Conservation (phyloP, 176 grass and related monocot species). For the Avena sativa region DNA sequence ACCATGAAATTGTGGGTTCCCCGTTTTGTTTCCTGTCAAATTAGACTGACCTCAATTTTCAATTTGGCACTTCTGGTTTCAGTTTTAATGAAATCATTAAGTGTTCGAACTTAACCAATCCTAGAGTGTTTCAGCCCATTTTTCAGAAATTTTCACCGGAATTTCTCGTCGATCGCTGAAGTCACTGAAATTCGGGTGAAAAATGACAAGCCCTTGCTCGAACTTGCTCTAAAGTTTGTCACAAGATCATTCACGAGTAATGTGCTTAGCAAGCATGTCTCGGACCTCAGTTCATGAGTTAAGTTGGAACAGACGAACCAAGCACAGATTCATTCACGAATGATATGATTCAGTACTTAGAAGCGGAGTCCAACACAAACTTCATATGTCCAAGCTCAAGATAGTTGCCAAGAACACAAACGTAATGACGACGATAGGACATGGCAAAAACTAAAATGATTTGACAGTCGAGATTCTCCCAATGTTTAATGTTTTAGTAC, state of each 20-base stretch:
- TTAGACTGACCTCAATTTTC: background rate
- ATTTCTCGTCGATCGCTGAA: background rate
- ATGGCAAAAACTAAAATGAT: too few relatives aligned
- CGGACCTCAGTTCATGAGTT: constrained; percentile 1
- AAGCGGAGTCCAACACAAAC: constrained; percentile 26
- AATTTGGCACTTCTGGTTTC: background rate
- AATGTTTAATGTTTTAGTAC: too few relatives aligned
- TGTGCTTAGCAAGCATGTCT: constrained; percentile 19
- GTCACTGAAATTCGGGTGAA: background rate
- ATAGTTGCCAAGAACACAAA: constrained; percentile 27
- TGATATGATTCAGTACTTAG: constrained; percentile 45
- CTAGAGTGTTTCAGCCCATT: background rate
- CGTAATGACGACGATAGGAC: background rate
- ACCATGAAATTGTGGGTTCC: background rate
- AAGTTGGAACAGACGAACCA: constrained; percentile 31
- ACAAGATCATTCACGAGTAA: background rate
- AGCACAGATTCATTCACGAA: constrained; percentile 44
- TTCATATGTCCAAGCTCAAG: background rate
- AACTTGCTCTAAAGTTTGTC: background rate
- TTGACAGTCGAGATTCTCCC: too few relatives aligned
- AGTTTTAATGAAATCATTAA: background rate
- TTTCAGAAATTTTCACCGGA: background rate
- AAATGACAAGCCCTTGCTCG: background rate
- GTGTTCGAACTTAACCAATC: background rate
- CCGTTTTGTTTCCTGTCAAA: background rate